Evolutionary conservation across 805 yeast species (phyloP).

Genomic region (Metschnikowia henanensis): DNA sequence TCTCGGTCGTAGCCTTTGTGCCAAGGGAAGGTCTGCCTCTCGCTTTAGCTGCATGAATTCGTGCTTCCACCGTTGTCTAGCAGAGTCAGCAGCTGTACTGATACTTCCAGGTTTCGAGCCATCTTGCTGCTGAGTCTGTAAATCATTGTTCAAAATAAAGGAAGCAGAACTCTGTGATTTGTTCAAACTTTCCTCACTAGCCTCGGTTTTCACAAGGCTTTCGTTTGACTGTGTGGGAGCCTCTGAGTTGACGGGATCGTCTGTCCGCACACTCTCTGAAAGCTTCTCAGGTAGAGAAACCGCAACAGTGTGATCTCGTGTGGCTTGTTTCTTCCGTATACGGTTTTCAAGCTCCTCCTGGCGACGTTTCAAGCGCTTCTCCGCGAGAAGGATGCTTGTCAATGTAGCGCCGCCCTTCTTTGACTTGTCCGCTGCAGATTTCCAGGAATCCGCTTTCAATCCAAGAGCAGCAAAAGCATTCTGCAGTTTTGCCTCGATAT

Average conservation of each 20-base stretch:
- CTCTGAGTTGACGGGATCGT: background rate
- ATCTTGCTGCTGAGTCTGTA: background rate
- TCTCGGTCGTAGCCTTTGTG: constrained; percentile 42
- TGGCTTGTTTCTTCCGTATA: constrained; percentile 6
- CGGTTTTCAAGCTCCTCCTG: constrained; percentile 18
- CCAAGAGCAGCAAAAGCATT: constrained; percentile 38
- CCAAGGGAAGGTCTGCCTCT: constrained; percentile 32
- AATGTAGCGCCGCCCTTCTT: constrained; percentile 31
- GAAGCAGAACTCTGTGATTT: no score
- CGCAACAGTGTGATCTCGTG: background rate
- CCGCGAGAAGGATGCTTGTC: constrained; percentile 36
- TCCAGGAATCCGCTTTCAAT: constrained; percentile 29
- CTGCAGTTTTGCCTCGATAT: constrained; percentile 5
- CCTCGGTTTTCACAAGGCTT: no score
- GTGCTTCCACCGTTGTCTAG: background rate
- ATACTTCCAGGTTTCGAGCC: background rate
- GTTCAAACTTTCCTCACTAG: no score
- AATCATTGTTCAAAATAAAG: background rate
- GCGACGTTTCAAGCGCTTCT: constrained; percentile 25
- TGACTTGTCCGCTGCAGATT: constrained; percentile 18
- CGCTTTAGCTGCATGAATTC: constrained; percentile 16
- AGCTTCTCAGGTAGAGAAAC: background rate
- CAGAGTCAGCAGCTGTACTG: background rate
- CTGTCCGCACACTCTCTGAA: background rate
- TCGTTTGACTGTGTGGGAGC: background rate